phyloP scores from a whole-genome alignment of 495 filamentous ascomycete genomes.

The Delitschia confertaspora region DNA sequence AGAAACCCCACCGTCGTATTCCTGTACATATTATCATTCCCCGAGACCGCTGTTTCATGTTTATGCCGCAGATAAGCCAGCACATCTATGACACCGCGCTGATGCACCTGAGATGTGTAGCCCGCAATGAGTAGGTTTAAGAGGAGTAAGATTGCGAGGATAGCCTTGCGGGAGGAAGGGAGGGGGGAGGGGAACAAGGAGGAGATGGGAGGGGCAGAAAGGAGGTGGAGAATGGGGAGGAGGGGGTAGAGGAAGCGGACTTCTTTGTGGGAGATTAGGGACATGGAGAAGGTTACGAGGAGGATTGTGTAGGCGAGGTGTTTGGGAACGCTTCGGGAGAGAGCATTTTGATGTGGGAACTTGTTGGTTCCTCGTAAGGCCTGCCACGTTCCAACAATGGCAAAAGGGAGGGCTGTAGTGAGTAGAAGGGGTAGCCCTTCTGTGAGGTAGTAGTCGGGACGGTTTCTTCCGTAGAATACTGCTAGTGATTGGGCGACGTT shows the following conservation, averaged over 20 bases:
- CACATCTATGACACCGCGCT: conserved; percentile 65
- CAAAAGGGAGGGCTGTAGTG: conserved; percentile 73
- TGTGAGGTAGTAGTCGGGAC: conserved; percentile 84
- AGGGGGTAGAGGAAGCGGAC: conserved; percentile 95
- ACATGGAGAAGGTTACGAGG: conserved; percentile 55
- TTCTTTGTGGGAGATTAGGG: conserved; percentile 88
- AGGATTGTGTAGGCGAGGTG: conserved; percentile 50
- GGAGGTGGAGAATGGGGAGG: conserved; percentile 72
- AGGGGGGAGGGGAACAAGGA: conserved; percentile 47
- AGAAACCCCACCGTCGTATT: conserved; percentile 61
- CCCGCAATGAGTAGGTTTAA: conserved; percentile 61
- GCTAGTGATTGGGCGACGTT: conserved; percentile 81
- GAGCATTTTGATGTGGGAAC: not conserved
- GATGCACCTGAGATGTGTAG: conserved; percentile 70
- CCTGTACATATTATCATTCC: not conserved
- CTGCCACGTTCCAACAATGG: conserved; percentile 55
- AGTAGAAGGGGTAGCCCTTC: conserved; percentile 85
- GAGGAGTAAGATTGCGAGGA: conserved; percentile 26
- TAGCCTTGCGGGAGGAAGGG: conserved; percentile 13
- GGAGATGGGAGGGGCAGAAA: conserved; percentile 59
- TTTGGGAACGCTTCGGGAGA: conserved; percentile 8
- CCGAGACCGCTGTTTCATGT: conserved; percentile 42
- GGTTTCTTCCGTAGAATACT: conserved; percentile 86
- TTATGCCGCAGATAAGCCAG: conserved; percentile 63
- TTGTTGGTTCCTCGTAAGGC: conserved; percentile 29